These are phyloP conservation scores for Melaleuca alternifolia DNA, from an alignment of 345 rosid genomes.

Conservation along the genomic window DNA sequence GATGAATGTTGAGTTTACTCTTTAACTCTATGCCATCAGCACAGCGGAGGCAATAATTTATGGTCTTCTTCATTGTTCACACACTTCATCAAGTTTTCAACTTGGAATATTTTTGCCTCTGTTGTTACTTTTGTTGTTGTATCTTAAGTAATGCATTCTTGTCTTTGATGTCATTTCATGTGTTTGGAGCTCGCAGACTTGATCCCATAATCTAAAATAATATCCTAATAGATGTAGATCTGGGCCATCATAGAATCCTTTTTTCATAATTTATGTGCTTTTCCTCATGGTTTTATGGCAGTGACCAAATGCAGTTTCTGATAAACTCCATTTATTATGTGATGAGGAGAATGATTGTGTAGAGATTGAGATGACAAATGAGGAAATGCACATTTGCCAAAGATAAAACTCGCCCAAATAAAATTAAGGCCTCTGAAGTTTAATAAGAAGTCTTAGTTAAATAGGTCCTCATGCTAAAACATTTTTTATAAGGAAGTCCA, in stretches of 20 bases:
- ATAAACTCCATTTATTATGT: not conserved
- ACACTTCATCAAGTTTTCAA: not conserved
- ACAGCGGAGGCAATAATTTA: not conserved
- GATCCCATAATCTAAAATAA: not conserved
- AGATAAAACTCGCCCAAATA: not conserved
- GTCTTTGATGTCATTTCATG: not conserved
- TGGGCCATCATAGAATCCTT: not conserved
- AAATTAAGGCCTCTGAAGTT: not conserved
- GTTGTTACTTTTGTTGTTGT: not conserved
- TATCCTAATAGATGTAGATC: not conserved
- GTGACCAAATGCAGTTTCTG: not conserved
- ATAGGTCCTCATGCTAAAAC: not conserved
- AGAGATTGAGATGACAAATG: not conserved
- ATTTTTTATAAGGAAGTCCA: not conserved
- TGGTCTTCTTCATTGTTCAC: not conserved
- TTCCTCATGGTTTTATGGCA: not conserved
- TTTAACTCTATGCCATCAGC: not conserved
- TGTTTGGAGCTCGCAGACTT: not conserved
- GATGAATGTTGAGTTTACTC: not conserved
- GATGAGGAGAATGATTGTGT: not conserved
- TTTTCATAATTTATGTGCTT: not conserved
- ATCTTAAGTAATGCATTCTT: not conserved
- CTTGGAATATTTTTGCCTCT: not conserved
- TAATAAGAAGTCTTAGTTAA: not conserved
- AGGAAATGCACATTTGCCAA: not conserved